Conservation (phyloP, 2,329 filamentous ascomycete species). For the Chalaropsis thielavioides region DNA sequence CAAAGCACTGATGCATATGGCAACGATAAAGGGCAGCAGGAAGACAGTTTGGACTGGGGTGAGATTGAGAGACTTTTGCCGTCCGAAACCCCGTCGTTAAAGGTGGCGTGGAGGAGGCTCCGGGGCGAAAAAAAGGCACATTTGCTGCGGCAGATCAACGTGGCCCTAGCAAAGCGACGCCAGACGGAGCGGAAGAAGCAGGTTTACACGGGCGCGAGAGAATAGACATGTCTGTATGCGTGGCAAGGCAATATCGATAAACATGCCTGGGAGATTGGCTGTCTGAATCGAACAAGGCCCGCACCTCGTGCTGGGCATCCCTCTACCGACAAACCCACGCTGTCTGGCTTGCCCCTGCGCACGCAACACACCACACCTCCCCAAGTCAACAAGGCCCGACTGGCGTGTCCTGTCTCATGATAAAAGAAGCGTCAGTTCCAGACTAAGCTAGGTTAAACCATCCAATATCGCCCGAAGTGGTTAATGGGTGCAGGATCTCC, state of each 20-base stretch:
- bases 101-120: neutral
- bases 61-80: slow-evolving; percentile 19
- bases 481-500: neutral
- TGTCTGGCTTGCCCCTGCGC: no score
- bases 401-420: neutral
- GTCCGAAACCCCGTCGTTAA: neutral
- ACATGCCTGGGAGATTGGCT: neutral
- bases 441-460: neutral
- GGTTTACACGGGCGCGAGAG: neutral
- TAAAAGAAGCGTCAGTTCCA: neutral
- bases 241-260: neutral
- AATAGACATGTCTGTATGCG: neutral
- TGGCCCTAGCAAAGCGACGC: neutral
- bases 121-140: neutral
- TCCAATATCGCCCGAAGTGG: neutral
- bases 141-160: neutral
- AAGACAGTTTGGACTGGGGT: slow-evolving; percentile 18
- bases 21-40: neutral
- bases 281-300: neutral
- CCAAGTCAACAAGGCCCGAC: neutral
- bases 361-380: no score
- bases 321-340: neutral
- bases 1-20: slow-evolving; percentile 18
- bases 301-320: neutral
- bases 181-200: neutral